These are phyloP conservation scores for Gynostemma pentaphyllum DNA, from an alignment of 306 rosid species.

Conservation along the genomic window DNA sequence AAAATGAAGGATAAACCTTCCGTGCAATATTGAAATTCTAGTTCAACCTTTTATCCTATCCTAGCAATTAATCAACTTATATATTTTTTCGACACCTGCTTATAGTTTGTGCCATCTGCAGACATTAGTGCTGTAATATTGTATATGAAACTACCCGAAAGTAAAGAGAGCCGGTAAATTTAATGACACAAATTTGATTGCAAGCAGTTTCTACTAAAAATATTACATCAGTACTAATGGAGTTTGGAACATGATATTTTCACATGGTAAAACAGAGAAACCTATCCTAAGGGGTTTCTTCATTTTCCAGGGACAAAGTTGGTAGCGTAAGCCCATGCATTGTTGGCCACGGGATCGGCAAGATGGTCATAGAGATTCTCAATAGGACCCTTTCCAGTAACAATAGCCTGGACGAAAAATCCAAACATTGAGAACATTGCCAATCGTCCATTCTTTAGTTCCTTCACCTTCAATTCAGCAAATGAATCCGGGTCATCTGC, in stretches of 20 bases:
- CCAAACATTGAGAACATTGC: slow-evolving; percentile 95
- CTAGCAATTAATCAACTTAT: background rate
- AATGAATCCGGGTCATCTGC: slow-evolving; percentile 96
- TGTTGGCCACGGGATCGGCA: slow-evolving; percentile 86
- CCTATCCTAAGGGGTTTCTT: slow-evolving; percentile 20
- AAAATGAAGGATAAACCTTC: background rate
- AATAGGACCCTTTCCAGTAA: slow-evolving; percentile 82
- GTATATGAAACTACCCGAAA: slow-evolving; percentile 3
- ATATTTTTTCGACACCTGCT: background rate
- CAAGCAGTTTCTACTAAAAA: slow-evolving; percentile 29
- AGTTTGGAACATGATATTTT: slow-evolving; percentile 23
- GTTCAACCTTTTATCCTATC: background rate
- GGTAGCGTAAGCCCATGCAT: slow-evolving; percentile 92
- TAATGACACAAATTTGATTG: slow-evolving; percentile 20
- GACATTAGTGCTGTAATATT: background rate
- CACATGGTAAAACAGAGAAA: slow-evolving; percentile 9
- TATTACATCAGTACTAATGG: slow-evolving; percentile 25
- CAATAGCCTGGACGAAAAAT: slow-evolving; percentile 93
- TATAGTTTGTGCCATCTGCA: background rate
- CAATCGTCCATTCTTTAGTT: slow-evolving; percentile 71
- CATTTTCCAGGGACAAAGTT: slow-evolving; percentile 89
- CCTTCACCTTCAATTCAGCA: slow-evolving; percentile 95
- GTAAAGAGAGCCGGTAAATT: slow-evolving; percentile 17
- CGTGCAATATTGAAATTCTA: background rate
- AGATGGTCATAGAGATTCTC: slow-evolving; percentile 77